Evolutionary conservation across 108 stramenopile genomes (phyloP).

Genomic region (Fragilariopsis cylindrus): DNA sequence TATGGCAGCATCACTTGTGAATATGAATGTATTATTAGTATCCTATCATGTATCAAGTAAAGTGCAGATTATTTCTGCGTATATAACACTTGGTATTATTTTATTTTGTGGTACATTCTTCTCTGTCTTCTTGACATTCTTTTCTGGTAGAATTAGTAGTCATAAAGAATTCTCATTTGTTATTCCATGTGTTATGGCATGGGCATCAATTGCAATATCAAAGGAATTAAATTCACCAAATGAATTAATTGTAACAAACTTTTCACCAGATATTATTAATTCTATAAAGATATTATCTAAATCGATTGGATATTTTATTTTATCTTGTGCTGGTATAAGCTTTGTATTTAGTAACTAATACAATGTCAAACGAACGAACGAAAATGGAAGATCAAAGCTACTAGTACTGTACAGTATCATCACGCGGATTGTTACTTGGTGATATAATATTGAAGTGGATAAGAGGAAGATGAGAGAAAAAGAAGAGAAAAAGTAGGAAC

Average conservation of each 20-base stretch:
- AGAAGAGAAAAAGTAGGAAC: too few relatives aligned
- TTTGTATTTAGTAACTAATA: too few relatives aligned
- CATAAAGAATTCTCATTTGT: slow-evolving; percentile 36
- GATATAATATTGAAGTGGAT: too few relatives aligned
- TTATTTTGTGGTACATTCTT: slow-evolving; percentile 55
- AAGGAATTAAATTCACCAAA: slow-evolving; percentile 50
- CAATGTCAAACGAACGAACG: too few relatives aligned
- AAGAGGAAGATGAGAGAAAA: too few relatives aligned
- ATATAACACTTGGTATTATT: slow-evolving; percentile 49
- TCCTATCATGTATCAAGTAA: slow-evolving; percentile 28
- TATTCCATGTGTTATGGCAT: slow-evolving; percentile 60
- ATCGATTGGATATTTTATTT: background rate
- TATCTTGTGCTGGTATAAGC: too few relatives aligned
- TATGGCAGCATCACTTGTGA: slow-evolving; percentile 73
- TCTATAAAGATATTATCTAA: background rate
- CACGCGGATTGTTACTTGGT: too few relatives aligned
- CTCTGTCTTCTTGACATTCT: background rate
- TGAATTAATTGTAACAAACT: slow-evolving; percentile 51
- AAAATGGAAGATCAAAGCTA: too few relatives aligned
- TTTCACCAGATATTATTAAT: slow-evolving; percentile 32
- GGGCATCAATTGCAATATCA: slow-evolving; percentile 66
- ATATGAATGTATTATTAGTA: slow-evolving; percentile 73
- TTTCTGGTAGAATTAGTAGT: background rate
- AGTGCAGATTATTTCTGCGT: slow-evolving; percentile 52
- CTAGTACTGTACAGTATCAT: too few relatives aligned